These are phyloP conservation scores for Candida neerlandica DNA, from an alignment of 1,139 yeast species.

Conservation along the genomic window DNA sequence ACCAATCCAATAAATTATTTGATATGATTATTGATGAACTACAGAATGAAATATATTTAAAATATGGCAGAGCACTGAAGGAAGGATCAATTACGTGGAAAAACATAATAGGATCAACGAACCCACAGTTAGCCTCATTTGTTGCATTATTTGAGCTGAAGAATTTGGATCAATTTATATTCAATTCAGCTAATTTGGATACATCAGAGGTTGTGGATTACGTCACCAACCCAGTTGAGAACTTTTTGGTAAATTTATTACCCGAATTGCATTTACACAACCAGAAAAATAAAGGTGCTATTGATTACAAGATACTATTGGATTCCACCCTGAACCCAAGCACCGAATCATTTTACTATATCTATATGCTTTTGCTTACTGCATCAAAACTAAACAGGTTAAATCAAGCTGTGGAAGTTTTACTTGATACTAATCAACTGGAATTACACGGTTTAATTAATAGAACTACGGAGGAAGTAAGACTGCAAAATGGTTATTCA, in stretches of 20 bases:
- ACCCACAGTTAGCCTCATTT: conserved; percentile 40
- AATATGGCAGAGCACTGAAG: conserved; percentile 23
- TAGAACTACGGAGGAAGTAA: conserved; percentile 66
- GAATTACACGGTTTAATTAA: conserved; percentile 54
- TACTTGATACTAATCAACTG: conserved; percentile 48
- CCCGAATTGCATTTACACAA: conserved; percentile 34
- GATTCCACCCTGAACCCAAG: conserved; percentile 32
- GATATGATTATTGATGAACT: conserved; percentile 78
- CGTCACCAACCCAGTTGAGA: conserved; percentile 47
- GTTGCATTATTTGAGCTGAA: conserved; percentile 42
- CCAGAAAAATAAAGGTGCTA: conserved; percentile 21
- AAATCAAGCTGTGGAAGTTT: conserved; percentile 58
- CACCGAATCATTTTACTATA: conserved; percentile 57
- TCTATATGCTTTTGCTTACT: conserved; percentile 57
- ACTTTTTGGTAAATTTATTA: conserved; percentile 33
- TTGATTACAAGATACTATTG: conserved; percentile 33
- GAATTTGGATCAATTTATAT: conserved; percentile 56
- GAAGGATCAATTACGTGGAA: conserved; percentile 29
- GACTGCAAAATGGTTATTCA: conserved; percentile 42
- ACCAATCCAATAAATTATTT: conserved; percentile 67
- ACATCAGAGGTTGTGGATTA: conserved; percentile 52
- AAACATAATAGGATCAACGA: conserved; percentile 27
- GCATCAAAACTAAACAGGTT: conserved; percentile 65
- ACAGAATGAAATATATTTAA: conserved; percentile 70
- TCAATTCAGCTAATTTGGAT: conserved; percentile 61